These are phyloP conservation scores for Kodamaea suecica DNA, from an alignment of 1,139 yeast genomes.

Conservation along the genomic window DNA sequence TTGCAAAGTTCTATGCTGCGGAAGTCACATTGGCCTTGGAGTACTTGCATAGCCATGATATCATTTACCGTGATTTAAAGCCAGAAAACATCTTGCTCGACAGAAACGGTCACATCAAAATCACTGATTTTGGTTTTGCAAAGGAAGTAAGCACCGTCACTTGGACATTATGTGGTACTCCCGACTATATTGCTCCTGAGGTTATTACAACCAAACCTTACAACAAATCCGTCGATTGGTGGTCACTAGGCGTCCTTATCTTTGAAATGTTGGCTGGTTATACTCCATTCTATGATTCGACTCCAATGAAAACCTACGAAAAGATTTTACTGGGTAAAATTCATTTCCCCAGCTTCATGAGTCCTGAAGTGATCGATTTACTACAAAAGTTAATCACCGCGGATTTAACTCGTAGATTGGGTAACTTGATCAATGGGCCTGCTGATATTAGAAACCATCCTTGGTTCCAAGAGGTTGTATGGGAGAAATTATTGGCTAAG, in stretches of 20 bases:
- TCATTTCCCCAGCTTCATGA: conserved; percentile 48
- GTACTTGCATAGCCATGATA: conserved; percentile 55
- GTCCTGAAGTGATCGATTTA: conserved; percentile 51
- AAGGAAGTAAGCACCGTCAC: conserved; percentile 59
- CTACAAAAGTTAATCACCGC: conserved; percentile 50
- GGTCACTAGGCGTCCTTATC: conserved; percentile 59
- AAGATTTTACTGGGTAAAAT: conserved; percentile 54
- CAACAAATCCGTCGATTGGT: conserved; percentile 63
- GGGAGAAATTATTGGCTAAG: conserved; percentile 56
- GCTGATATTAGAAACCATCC: conserved; percentile 55
- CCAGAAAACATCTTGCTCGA: conserved; percentile 60
- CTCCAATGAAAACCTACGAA: conserved; percentile 63
- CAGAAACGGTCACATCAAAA: conserved; percentile 56
- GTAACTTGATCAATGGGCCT: conserved; percentile 57
- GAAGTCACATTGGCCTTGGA: conserved; percentile 58
- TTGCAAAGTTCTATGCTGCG: conserved; percentile 62
- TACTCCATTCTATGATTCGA: conserved; percentile 59
- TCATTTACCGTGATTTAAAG: conserved; percentile 58
- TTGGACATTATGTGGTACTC: conserved; percentile 62
- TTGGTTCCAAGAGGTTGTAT: conserved; percentile 60
- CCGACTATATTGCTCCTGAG: conserved; percentile 64
- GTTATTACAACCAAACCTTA: conserved; percentile 61
- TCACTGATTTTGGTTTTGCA: conserved; percentile 63
- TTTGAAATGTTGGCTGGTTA: conserved; percentile 63
- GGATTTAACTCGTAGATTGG: conserved; percentile 55